These are phyloP conservation scores for Mucor circinelloides DNA, from an alignment of 371 early-diverging fungal genomes.

Conservation along the genomic window DNA sequence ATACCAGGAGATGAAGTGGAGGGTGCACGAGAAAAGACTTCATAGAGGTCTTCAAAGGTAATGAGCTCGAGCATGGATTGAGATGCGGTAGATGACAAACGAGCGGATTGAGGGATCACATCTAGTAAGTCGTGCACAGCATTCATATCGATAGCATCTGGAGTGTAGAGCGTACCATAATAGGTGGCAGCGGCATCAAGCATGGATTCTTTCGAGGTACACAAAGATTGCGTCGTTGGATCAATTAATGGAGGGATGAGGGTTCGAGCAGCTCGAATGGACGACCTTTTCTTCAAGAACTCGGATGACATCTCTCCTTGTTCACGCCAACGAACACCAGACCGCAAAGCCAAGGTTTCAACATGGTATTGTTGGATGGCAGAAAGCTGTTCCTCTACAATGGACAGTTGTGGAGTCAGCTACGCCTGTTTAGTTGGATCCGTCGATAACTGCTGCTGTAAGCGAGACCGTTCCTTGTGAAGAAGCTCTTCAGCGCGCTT, in stretches of 20 bases:
- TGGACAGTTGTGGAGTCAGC: not conserved
- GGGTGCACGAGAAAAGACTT: conserved; percentile 2
- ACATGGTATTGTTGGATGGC: conserved; percentile 8
- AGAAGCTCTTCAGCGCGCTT: not conserved
- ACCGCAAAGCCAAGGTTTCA: conserved; percentile 3
- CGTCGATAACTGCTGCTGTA: not conserved
- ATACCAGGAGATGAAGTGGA: conserved; percentile 12
- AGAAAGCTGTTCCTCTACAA: conserved; percentile 5
- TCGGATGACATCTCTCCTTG: not conserved
- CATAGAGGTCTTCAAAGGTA: not conserved
- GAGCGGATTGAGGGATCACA: not conserved
- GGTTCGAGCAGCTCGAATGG: not conserved
- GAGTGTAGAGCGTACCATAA: conserved; percentile 10
- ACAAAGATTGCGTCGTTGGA: not conserved
- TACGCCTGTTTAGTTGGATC: not conserved
- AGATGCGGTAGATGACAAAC: not conserved
- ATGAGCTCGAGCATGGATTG: not conserved
- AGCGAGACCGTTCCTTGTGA: not conserved
- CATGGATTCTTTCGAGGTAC: conserved; percentile 2
- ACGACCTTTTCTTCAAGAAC: not conserved
- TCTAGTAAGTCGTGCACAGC: not conserved
- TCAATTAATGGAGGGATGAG: not conserved
- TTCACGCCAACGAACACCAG: conserved; percentile 11
- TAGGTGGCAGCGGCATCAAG: not conserved
- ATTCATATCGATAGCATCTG: not conserved